Conservation (phyloP, 805 yeast species). For the Saccharomycopsis fibuligera region DNA sequence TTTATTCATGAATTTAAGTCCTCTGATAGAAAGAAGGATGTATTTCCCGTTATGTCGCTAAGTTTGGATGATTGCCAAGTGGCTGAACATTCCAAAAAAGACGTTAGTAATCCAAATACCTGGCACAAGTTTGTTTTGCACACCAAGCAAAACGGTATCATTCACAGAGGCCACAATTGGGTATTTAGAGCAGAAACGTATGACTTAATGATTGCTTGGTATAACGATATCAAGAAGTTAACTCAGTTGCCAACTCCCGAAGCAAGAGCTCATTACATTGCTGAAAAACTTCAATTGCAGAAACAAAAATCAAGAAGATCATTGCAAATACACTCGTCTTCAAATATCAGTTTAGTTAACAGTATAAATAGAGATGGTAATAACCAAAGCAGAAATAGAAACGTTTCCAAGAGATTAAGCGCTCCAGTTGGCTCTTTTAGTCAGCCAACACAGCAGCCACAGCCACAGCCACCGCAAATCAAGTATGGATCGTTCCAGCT, state of each 20-base stretch:
- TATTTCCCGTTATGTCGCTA: conserved; percentile 76
- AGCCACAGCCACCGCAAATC: not conserved
- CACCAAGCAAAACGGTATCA: conserved; percentile 66
- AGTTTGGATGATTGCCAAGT: conserved; percentile 74
- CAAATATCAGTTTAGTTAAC: conserved; percentile 1
- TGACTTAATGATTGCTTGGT: conserved; percentile 79
- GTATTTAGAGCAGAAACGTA: conserved; percentile 89
- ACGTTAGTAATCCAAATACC: conserved; percentile 46
- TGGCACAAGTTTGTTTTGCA: conserved; percentile 72
- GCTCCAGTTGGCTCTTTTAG: conserved; percentile 9
- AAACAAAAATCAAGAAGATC: conserved; percentile 14
- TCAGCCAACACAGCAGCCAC: not conserved
- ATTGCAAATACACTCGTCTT: conserved; percentile 4
- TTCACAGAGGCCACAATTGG: conserved; percentile 84
- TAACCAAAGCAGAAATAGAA: not conserved
- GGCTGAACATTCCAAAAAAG: conserved; percentile 74
- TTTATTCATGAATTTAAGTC: conserved; percentile 88
- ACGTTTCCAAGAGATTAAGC: conserved; percentile 6
- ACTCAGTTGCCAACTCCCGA: conserved; percentile 57
- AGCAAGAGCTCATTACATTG: conserved; percentile 45
- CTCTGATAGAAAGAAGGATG: conserved; percentile 73
- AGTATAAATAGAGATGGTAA: conserved; percentile 1
- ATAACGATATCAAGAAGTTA: conserved; percentile 62
- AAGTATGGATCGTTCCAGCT: too few relatives aligned
- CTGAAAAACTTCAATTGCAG: conserved; percentile 24